These are phyloP conservation scores for Calycina herbarum DNA, from an alignment of 2,329 filamentous ascomycete genomes.

Conservation along the genomic window DNA sequence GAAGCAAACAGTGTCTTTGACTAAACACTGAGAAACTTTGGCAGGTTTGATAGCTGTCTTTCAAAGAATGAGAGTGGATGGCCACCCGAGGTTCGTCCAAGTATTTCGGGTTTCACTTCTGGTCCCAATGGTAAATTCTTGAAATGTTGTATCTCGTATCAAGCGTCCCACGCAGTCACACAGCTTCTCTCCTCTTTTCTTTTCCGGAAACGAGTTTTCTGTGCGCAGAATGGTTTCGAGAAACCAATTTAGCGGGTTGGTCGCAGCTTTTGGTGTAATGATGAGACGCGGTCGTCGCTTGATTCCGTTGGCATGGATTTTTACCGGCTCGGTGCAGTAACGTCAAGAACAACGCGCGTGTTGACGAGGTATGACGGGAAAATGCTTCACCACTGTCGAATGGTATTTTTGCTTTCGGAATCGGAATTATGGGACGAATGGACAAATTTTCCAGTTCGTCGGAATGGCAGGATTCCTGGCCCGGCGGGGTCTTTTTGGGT, in stretches of 20 bases:
- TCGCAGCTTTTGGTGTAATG: conserved; percentile 22
- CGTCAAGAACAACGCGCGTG: conserved; percentile 21
- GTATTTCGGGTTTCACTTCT: conserved; percentile 22
- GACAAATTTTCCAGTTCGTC: conserved; percentile 13
- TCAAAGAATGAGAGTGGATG: conserved; percentile 22
- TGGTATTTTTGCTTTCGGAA: conserved; percentile 11
- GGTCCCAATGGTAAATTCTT: conserved; percentile 21
- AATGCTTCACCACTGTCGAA: conserved; percentile 16
- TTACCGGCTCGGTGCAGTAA: conserved; percentile 28
- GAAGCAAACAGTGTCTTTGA: conserved; percentile 29
- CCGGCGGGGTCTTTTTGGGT: conserved; percentile 16
- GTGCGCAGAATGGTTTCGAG: conserved; percentile 17
- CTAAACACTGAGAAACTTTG: conserved; percentile 17
- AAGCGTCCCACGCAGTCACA: conserved; percentile 18
- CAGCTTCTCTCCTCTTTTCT: conserved; percentile 19
- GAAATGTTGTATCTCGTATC: conserved; percentile 21
- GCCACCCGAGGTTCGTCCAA: conserved; percentile 18
- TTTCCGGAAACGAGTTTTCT: conserved; percentile 21
- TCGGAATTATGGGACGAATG: conserved; percentile 4
- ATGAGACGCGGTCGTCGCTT: conserved; percentile 30
- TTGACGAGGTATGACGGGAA: conserved; percentile 15
- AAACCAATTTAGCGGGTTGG: conserved; percentile 20
- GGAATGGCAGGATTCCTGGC: conserved; percentile 14
- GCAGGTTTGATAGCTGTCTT: conserved; percentile 19
- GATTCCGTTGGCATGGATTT: conserved; percentile 31